Evolutionary conservation across 2,329 filamentous ascomycete species (phyloP), one percentile per base, ranked within the genome.

Genomic region (Pseudocercospora musae): DNA sequence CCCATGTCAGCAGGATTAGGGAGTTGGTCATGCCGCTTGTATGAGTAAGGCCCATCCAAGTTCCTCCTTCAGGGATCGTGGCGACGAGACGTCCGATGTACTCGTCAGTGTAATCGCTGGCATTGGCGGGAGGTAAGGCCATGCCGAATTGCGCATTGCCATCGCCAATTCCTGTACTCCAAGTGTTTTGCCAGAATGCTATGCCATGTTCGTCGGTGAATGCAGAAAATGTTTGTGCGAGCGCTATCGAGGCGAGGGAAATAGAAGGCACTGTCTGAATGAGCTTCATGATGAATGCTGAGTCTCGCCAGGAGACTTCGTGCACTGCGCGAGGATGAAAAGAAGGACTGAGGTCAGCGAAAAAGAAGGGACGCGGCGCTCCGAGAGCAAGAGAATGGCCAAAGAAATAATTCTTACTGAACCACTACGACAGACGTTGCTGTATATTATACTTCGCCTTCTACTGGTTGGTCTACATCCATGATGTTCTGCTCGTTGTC

Each of bases 81-180:
- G 79, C 67, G 66, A 86, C 85, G 53, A 87, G 75, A 55, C 84
- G 79, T 40, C 85, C 86, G 60, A 88, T 84, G 67, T 86, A 87
- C 70, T 88, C 86, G 49, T 76, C 79, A 4, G 80, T 78, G 57
- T 68, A 58, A 27, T 62, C 64, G 9, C 52, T 57, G 82, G 79
- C 21, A 71, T 79, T 67, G 4, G 85, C 69, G 1, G 67, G 66
- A 7, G 69, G 85, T 15, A 87, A 75, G 1, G 82, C 82, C 57
- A 87, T 69, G 69, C 85, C 85, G 55, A 84, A 84, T 31, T 79
- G 81, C 56, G 83, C 78, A 37, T 80, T 80, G 60, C 80, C 82
- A 15, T 71, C 66, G 15, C 78, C 78, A 8, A 78, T 73, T 4
- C 74, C 74, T 58, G 77, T 73, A 37, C 72, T 68, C 37, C 81